Evolutionary conservation across 2,329 filamentous ascomycete species (phyloP).

Genomic region (Xylaria sp.): DNA sequence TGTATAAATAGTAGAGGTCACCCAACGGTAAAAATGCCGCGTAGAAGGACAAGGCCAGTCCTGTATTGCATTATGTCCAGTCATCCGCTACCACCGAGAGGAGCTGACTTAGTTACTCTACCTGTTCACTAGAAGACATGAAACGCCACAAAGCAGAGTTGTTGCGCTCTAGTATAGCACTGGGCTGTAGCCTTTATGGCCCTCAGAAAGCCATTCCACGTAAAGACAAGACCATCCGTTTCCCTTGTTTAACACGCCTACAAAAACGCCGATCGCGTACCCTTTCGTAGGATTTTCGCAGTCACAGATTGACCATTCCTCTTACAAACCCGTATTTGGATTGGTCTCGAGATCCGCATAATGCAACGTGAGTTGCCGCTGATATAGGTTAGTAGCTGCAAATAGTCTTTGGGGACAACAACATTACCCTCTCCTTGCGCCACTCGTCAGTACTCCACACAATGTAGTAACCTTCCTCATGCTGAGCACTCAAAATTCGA

Average conservation of each 20-base stretch:
- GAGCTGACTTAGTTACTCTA: constrained; percentile 27
- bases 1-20: not conserved
- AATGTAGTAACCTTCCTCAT: constrained; percentile 73
- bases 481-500: constrained; percentile 65
- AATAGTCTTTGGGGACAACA: not conserved
- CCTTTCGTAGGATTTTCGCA: constrained; percentile 32
- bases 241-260: constrained; percentile 40
- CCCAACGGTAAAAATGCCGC: not conserved
- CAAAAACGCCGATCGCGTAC: constrained; percentile 41
- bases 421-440: constrained; percentile 71
- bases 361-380: constrained; percentile 70
- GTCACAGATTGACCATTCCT: constrained; percentile 29
- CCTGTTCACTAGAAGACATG: constrained; percentile 32
- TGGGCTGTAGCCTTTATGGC: constrained; percentile 16
- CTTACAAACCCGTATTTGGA: constrained; percentile 38
- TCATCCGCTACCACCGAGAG: constrained; percentile 12
- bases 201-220: constrained; percentile 27
- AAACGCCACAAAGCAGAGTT: constrained; percentile 33
- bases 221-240: constrained; percentile 34
- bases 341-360: constrained; percentile 69
- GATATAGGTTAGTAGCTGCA: constrained; percentile 27
- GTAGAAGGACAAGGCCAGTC: constrained; percentile 4
- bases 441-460: constrained; percentile 72
- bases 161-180: constrained; percentile 11
- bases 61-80: constrained; percentile 19